phyloP scores from a whole-genome alignment of 1,139 yeast species.

The Meyerozyma elateridarum region DNA sequence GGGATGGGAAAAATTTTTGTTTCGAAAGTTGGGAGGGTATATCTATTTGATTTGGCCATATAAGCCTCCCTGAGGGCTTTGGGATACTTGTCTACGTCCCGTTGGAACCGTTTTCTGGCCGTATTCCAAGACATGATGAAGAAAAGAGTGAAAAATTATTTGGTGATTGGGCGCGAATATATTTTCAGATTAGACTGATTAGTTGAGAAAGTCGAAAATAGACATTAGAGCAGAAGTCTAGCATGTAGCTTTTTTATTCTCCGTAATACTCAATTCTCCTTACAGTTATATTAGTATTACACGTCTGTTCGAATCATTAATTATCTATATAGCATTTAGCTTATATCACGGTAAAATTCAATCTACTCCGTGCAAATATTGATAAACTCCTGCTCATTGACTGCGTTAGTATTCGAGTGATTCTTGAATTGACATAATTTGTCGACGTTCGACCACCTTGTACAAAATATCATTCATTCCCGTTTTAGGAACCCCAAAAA shows the following conservation, averaged over 20 bases:
- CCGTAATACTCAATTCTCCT: slow-evolving; percentile 2
- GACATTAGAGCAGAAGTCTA: slow-evolving; percentile 7
- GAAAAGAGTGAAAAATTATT: slow-evolving; percentile 1
- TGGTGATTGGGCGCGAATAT: slow-evolving; percentile 5
- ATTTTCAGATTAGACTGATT: slow-evolving; percentile 6
- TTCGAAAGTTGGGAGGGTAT: slow-evolving; percentile 36
- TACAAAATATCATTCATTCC: not conserved
- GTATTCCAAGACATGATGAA: slow-evolving; percentile 34
- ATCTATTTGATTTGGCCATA: slow-evolving; percentile 20
- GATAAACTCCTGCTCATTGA: slow-evolving; percentile 88
- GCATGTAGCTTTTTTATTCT: slow-evolving; percentile 3
- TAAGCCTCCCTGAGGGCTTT: slow-evolving; percentile 26
- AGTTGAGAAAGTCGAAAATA: slow-evolving; percentile 4
- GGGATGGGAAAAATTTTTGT: slow-evolving; percentile 21
- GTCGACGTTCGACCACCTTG: too few relatives aligned
- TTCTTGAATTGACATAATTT: not conserved
- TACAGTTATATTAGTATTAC: too few relatives aligned
- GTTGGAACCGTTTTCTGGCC: slow-evolving; percentile 34
- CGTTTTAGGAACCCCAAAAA: not conserved
- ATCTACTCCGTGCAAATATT: slow-evolving; percentile 81
- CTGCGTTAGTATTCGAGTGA: slow-evolving; percentile 27
- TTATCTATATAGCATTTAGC: slow-evolving; percentile 1
- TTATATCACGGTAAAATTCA: too few relatives aligned
- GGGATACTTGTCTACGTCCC: slow-evolving; percentile 32
- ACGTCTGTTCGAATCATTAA: too few relatives aligned